Base-by-base conservation (phyloP, 495 filamentous ascomycete species). In the Neurospora sp. region DNA sequence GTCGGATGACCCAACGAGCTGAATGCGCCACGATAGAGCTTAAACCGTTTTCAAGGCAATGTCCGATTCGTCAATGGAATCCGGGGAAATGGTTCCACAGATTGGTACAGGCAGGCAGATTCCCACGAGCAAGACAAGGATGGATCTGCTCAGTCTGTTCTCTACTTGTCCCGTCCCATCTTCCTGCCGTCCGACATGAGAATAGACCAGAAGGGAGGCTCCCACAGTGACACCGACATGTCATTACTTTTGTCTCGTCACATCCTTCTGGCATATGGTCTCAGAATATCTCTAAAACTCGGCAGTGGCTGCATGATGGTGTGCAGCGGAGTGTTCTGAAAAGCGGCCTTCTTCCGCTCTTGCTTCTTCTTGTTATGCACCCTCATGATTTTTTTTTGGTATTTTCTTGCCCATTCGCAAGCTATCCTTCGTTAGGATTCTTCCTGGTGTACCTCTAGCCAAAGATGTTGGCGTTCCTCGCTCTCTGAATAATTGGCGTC, bases 31-130 rank as follows among this genome's bases (percentile, higher is more conserved):
- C 53, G 27, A 65, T 65, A 35, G 53, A 65, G 53, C 53, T 65
- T 65, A 65, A 65, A 65, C 53, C 53, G 53, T 65, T 65, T 65
- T 65, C 27, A 65, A 65, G 27, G 7, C 22, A 65, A 65, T 37
- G 53, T 65, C 53, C 53, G 53, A 65, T 65, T 65, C 53, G 53
- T 65, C 53, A 65, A 65, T 65, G 53, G 53, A 65, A 65, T 65
- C 53, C 53, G 53, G 53, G 53, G 53, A 65, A 35, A 65, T 65
- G 53, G 27, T 65, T 65, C 27, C 53, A 65, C 53, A 59, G 48
- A 59, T 22, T 22, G 20, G 20, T 61, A 16, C 27, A 31, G 22
- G 53, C 22, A 31, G 9, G 20, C 12, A 31, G 22, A 61, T 16
- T 61, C 27, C 53, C 53, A 61, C 27, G 14, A 61, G 12, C 5